A percentile compares a stretch with the other conserved stretches of the same genome.
These are phyloP conservation scores for Verticillium nubilum DNA, from an alignment of 2,329 filamentous ascomycete species.

Conservation along the genomic window DNA sequence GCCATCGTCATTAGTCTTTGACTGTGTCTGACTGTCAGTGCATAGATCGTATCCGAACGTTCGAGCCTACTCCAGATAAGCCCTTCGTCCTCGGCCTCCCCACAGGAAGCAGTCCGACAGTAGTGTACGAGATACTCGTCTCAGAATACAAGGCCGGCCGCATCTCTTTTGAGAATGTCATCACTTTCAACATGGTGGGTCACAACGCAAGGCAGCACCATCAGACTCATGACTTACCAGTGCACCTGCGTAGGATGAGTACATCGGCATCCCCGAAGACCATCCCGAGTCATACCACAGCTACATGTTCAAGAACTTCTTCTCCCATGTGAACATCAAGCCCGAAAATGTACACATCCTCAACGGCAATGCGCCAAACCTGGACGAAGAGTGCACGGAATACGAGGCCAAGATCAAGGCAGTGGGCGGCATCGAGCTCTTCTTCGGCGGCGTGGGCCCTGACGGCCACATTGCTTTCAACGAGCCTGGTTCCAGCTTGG, in stretches of 20 bases:
- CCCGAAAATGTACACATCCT: constrained; percentile 68
- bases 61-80: constrained; percentile 13
- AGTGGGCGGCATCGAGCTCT: constrained; percentile 69
- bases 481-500: constrained; percentile 68
- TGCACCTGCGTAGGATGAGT: constrained; percentile 53
- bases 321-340: constrained; percentile 66
- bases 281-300: constrained; percentile 75
- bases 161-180: constrained; percentile 51
- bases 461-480: constrained; percentile 82
- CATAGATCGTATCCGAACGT: constrained; percentile 33
- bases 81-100: constrained; percentile 17
- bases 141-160: constrained; percentile 50
- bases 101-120: constrained; percentile 15
- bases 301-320: constrained; percentile 81
- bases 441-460: constrained; percentile 70
- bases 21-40: not conserved
- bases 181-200: constrained; percentile 69
- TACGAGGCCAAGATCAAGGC: constrained; percentile 67
- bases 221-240: constrained; percentile 4
- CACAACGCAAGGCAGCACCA: not conserved
- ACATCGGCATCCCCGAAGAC: constrained; percentile 66
- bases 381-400: constrained; percentile 63
- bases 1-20: constrained; percentile 25
- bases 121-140: constrained; percentile 50
- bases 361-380: constrained; percentile 64